phyloP scores from a whole-genome alignment of 768 basidiomycete species.

The Lentinula edodes region DNA sequence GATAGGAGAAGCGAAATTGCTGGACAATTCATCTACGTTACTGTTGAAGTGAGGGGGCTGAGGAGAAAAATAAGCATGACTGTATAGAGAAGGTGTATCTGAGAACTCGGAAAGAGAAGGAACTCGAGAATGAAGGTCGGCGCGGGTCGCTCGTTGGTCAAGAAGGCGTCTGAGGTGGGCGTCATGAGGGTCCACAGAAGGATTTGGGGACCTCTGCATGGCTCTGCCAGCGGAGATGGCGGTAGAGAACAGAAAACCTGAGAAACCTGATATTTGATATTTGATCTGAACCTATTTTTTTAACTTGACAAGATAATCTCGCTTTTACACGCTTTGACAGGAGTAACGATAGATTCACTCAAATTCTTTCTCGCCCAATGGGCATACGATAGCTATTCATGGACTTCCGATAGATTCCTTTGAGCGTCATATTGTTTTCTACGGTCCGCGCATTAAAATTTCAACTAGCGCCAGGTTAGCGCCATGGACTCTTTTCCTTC shows the following conservation, averaged over 20 bases:
- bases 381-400: neutral
- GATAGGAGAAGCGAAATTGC: slow-evolving; percentile 9
- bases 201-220: slow-evolving; percentile 38
- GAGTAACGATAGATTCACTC: neutral
- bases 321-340: neutral
- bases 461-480: neutral
- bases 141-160: slow-evolving; percentile 48
- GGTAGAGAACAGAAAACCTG: slow-evolving; percentile 1
- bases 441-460: neutral
- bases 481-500: neutral
- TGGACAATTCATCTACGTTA: slow-evolving; percentile 6
- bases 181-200: slow-evolving; percentile 34
- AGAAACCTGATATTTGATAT: neutral
- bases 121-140: slow-evolving; percentile 43
- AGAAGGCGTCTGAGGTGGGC: slow-evolving; percentile 45
- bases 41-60: slow-evolving; percentile 19
- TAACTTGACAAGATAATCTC: neutral
- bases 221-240: slow-evolving; percentile 10
- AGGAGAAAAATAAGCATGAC: slow-evolving; percentile 54
- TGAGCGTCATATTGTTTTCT: too few relatives aligned
- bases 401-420: neutral
- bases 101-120: slow-evolving; percentile 48
- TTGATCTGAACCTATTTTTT: neutral
- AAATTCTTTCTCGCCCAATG: neutral
- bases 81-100: slow-evolving; percentile 69